phyloP scores from a whole-genome alignment of 1,139 yeast species.

The Blastobotrys apis region DNA sequence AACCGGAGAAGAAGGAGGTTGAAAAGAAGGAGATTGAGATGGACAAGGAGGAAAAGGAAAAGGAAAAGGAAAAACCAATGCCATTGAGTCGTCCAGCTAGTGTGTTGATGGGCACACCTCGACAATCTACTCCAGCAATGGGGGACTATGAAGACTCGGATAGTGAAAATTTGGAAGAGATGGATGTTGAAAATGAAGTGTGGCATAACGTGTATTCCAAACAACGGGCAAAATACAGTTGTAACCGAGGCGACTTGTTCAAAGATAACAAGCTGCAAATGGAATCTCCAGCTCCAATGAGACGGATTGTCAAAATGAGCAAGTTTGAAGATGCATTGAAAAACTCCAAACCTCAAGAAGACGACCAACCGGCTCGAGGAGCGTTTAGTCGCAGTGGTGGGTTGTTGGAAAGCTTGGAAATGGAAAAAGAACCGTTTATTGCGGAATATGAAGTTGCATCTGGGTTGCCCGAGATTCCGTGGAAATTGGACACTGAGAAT shows the following conservation, averaged over 20 bases:
- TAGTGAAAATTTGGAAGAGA: constrained; percentile 50
- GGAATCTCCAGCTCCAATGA: constrained; percentile 60
- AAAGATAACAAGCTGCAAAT: constrained; percentile 52
- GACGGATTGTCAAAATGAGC: constrained; percentile 32
- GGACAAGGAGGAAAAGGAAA: not conserved
- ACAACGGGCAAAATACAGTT: constrained; percentile 70
- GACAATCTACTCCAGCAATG: constrained; percentile 14
- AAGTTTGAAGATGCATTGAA: constrained; percentile 30
- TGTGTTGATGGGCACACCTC: constrained; percentile 9
- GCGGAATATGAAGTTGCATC: constrained; percentile 82
- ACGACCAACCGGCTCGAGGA: constrained; percentile 13
- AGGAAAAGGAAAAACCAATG: not conserved
- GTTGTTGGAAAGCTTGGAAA: constrained; percentile 42
- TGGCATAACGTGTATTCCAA: constrained; percentile 83
- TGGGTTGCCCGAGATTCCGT: constrained; percentile 66
- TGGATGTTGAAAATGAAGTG: constrained; percentile 64
- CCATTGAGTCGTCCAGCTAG: constrained; percentile 2
- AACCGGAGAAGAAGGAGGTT: constrained; percentile 14
- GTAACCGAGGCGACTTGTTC: constrained; percentile 64
- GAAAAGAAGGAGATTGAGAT: not conserved
- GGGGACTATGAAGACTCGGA: constrained; percentile 29
- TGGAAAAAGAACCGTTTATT: constrained; percentile 62
- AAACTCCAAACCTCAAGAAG: constrained; percentile 1
- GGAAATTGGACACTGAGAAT: constrained; percentile 39
- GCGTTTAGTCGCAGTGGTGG: constrained; percentile 21